These are phyloP conservation scores for Capronia epimyces DNA, from an alignment of 2,329 filamentous ascomycete genomes.

Conservation along the genomic window DNA sequence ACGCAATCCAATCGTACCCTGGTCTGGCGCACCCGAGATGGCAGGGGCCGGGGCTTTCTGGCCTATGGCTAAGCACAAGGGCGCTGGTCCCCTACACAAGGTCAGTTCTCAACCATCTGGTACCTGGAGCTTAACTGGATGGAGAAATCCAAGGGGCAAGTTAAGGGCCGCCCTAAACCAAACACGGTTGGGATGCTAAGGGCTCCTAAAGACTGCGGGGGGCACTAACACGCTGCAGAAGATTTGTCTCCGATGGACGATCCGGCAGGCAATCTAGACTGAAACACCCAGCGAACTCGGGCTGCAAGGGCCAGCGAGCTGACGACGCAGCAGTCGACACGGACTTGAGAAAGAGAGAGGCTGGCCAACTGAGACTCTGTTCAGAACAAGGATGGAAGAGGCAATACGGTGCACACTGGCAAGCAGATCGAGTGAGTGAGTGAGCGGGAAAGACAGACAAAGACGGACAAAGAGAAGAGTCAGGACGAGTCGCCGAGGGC, in stretches of 20 bases:
- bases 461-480: constrained; percentile 3
- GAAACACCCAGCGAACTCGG: constrained; percentile 14
- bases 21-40: neutral
- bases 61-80: neutral
- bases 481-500: neutral
- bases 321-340: neutral
- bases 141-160: neutral
- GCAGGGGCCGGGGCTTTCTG: neutral
- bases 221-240: neutral
- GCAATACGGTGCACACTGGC: neutral
- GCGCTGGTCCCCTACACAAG: neutral
- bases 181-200: neutral
- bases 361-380: neutral
- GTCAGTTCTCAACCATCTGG: neutral
- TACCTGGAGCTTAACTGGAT: constrained; percentile 15
- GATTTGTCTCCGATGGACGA: constrained; percentile 17
- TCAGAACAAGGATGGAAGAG: neutral
- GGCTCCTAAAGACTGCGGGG: neutral
- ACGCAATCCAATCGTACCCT: too few species aligned
- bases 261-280: constrained; percentile 20
- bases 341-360: constrained; percentile 1
- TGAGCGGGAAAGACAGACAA: neutral
- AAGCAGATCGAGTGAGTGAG: neutral
- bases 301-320: constrained; percentile 1
- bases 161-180: neutral